Evolutionary conservation across 495 filamentous ascomycete species (phyloP).

Genomic region (Elaphomyces granulatus): DNA sequence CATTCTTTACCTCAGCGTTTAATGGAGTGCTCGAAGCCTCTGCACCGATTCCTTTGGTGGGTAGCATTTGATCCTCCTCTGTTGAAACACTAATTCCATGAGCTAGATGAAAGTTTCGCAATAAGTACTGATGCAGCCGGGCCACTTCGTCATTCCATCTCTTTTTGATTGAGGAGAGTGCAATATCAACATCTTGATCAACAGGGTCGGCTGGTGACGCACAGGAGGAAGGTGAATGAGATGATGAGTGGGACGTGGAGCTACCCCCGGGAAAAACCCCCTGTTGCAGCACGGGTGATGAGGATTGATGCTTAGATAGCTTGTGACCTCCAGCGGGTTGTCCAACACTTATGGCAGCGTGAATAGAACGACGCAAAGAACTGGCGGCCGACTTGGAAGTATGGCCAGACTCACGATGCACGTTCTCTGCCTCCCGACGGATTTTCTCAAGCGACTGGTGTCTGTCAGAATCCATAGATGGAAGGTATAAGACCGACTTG

Average conservation of each 20-base stretch:
- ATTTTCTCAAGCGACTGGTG: slow-evolving; percentile 46
- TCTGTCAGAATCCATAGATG: slow-evolving; percentile 50
- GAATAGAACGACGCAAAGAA: slow-evolving; percentile 33
- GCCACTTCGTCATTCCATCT: slow-evolving; percentile 49
- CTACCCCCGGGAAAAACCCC: not conserved
- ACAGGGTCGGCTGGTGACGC: slow-evolving; percentile 20
- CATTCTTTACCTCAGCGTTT: slow-evolving; percentile 2
- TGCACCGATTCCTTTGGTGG: not conserved
- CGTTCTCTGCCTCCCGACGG: slow-evolving; percentile 40
- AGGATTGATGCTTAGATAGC: slow-evolving; percentile 20
- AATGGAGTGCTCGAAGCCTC: not conserved
- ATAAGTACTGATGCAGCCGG: slow-evolving; percentile 42
- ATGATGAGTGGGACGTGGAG: slow-evolving; percentile 7
- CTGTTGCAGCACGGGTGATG: slow-evolving; percentile 5
- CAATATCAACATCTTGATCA: slow-evolving; percentile 35
- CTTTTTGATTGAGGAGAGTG: slow-evolving; percentile 40
- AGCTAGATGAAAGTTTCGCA: slow-evolving; percentile 45
- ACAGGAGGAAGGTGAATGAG: slow-evolving; percentile 6
- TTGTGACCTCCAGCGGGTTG: slow-evolving; percentile 20
- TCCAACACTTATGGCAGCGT: slow-evolving; percentile 25
- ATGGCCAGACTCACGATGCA: slow-evolving; percentile 25
- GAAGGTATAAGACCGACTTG: slow-evolving; percentile 47
- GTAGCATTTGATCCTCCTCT: not conserved
- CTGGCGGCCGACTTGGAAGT: slow-evolving; percentile 22
- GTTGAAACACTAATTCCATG: slow-evolving; percentile 20